Conservation (phyloP, 1,284 basidiomycete species). For the Neotropicomus parvogracilis region DNA sequence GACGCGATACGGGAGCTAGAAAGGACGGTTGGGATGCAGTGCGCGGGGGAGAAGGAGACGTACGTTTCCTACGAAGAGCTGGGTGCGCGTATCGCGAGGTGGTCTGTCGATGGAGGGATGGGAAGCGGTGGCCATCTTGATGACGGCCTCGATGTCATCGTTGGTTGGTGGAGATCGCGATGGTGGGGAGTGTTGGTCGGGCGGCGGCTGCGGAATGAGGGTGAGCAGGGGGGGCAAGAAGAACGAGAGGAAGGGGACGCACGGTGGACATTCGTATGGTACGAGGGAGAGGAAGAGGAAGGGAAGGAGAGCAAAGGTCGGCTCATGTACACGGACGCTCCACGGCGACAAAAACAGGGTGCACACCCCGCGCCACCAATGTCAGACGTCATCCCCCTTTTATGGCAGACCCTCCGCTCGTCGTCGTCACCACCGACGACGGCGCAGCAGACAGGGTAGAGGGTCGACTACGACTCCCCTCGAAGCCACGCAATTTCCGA, state of each 20-base stretch:
- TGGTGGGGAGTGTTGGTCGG: constrained; percentile 23
- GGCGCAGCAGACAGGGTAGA: constrained; percentile 5
- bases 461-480: no score
- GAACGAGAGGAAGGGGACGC: constrained; percentile 1
- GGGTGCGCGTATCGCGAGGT: constrained; percentile 78
- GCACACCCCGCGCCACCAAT: constrained; percentile 29
- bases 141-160: constrained; percentile 79
- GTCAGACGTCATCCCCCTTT: constrained; percentile 33
- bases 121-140: constrained; percentile 69
- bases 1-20: constrained; percentile 87
- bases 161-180: constrained; percentile 46
- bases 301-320: constrained; percentile 9
- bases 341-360: constrained; percentile 38
- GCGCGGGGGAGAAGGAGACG: constrained; percentile 28
- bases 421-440: constrained; percentile 7
- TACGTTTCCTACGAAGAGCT: constrained; percentile 90
- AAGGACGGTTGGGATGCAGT: not conserved
- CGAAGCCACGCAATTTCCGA: no score
- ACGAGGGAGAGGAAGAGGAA: constrained; percentile 7
- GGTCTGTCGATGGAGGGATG: constrained; percentile 45
- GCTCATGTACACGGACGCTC: constrained; percentile 33
- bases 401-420: constrained; percentile 10
- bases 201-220: constrained; percentile 11
- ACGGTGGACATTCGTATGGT: constrained; percentile 19
- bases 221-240: no score